Percentiles rank a stretch among this genome's conserved stretches.
Evolutionary conservation across 2,329 filamentous ascomycete genomes (phyloP).

Genomic region (Aspergillus ochraceus): DNA sequence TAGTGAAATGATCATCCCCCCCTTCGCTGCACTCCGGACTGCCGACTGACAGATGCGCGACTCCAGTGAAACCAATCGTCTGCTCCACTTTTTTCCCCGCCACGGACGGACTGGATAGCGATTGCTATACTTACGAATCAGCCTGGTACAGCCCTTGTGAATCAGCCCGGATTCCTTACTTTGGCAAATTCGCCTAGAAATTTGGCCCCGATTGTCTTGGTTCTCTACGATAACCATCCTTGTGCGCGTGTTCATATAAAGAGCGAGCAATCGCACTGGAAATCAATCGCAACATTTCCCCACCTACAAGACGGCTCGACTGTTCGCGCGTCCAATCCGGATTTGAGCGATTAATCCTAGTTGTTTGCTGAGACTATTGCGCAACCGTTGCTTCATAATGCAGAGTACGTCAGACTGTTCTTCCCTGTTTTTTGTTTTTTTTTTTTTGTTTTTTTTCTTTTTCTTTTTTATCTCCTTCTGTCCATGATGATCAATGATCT

Average conservation of each 20-base stretch:
- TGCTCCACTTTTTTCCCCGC: conserved; percentile 35
- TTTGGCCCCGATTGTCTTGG: not conserved
- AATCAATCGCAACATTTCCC: conserved; percentile 1
- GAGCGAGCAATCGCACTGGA: not conserved
- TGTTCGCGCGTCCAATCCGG: not conserved
- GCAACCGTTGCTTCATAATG: conserved; percentile 28
- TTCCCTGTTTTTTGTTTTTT: not conserved
- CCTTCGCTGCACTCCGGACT: conserved; percentile 9
- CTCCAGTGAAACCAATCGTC: conserved; percentile 3
- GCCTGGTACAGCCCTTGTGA: conserved; percentile 9
- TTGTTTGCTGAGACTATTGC: conserved; percentile 10
- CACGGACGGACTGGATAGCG: conserved; percentile 15
- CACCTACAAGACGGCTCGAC: conserved; percentile 6
- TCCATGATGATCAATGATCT: not conserved
- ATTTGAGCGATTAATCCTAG: conserved; percentile 13
- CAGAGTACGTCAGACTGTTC: conserved; percentile 32
- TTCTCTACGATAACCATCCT: not conserved
- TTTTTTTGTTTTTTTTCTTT: conserved; percentile 1
- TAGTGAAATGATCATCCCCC: conserved; percentile 7
- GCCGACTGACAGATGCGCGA: conserved; percentile 10
- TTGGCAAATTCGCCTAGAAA: conserved; percentile 11
- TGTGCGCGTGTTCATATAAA: conserved; percentile 11
- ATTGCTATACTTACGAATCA: conserved; percentile 12
- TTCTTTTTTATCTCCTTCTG: not conserved
- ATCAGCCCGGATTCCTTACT: conserved; percentile 3